Percentiles rank a stretch among this genome's conserved stretches.
Conservation (phyloP, 2,329 filamentous ascomycete species). For the Fusarium denticulatum region DNA sequence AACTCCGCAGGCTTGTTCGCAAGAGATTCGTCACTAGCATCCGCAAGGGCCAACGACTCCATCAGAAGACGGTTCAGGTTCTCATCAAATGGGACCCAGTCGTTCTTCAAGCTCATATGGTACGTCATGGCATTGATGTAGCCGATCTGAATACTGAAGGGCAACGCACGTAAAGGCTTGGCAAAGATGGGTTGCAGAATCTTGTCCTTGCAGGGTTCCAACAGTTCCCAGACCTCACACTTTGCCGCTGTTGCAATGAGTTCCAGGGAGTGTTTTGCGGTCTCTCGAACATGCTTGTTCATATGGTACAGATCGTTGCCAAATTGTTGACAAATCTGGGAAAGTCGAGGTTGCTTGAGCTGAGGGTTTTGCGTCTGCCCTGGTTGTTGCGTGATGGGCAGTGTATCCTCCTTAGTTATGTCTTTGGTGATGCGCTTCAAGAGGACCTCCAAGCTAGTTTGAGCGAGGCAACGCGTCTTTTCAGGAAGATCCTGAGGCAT, state of each 20-base stretch:
- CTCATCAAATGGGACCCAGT: slow-evolving; percentile 92
- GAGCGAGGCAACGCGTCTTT: slow-evolving; percentile 83
- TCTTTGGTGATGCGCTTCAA: slow-evolving; percentile 81
- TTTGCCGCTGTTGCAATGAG: slow-evolving; percentile 82
- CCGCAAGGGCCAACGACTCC: slow-evolving; percentile 92
- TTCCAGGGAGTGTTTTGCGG: slow-evolving; percentile 82
- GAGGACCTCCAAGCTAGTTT: slow-evolving; percentile 83
- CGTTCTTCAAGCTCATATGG: slow-evolving; percentile 86
- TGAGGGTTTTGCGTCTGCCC: slow-evolving; percentile 53
- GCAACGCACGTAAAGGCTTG: slow-evolving; percentile 91
- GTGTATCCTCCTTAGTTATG: slow-evolving; percentile 78
- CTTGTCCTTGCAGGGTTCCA: slow-evolving; percentile 89
- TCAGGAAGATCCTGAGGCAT: slow-evolving; percentile 95
- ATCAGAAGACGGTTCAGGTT: slow-evolving; percentile 88
- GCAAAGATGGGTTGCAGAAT: slow-evolving; percentile 92
- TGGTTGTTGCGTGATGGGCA: slow-evolving; percentile 50
- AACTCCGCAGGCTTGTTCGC: slow-evolving; percentile 94
- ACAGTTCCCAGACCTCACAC: slow-evolving; percentile 85
- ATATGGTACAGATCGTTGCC: slow-evolving; percentile 92
- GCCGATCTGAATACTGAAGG: slow-evolving; percentile 94
- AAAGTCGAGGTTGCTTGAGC: slow-evolving; percentile 68
- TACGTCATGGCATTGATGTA: slow-evolving; percentile 98
- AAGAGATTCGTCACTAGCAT: slow-evolving; percentile 92
- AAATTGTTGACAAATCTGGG: slow-evolving; percentile 83
- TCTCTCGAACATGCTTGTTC: slow-evolving; percentile 93